A percentile compares a stretch with the other conserved stretches of the same genome.
Conservation (phyloP, 2,329 filamentous ascomycete genomes). For the Orbilia oligospora region DNA sequence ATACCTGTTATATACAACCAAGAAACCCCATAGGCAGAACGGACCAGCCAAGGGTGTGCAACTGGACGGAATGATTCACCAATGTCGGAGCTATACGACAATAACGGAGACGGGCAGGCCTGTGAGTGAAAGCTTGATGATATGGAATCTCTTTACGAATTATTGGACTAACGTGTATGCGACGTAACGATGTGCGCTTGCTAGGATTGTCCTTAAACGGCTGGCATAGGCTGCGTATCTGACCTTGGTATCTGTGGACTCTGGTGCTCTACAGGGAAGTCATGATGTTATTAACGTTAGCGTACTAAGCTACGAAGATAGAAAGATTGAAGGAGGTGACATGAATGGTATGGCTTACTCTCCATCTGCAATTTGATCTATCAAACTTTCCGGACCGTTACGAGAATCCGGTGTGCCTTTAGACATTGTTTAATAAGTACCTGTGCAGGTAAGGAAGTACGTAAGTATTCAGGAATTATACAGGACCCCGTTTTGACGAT, state of each 20-base stretch:
- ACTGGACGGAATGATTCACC: slow-evolving; percentile 96
- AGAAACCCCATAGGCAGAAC: slow-evolving; percentile 86
- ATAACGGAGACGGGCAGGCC: neutral
- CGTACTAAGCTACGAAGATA: too few species aligned
- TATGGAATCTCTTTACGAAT: neutral
- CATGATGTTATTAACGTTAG: neutral
- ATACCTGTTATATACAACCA: slow-evolving; percentile 86
- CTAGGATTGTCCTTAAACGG: slow-evolving; percentile 85
- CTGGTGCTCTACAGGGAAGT: slow-evolving; percentile 64
- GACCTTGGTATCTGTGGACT: slow-evolving; percentile 86
- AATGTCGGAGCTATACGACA: slow-evolving; percentile 69
- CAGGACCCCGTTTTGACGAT: too few species aligned
- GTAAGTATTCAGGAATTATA: too few species aligned
- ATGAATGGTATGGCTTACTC: slow-evolving; percentile 29
- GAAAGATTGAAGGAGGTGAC: too few species aligned
- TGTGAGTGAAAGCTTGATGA: neutral
- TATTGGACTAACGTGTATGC: slow-evolving; percentile 74
- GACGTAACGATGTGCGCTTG: slow-evolving; percentile 93
- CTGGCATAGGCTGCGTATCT: slow-evolving; percentile 94
- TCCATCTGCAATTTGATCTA: slow-evolving; percentile 53
- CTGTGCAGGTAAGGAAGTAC: too few species aligned
- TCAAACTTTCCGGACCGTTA: slow-evolving; percentile 24
- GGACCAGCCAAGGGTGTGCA: slow-evolving; percentile 85
- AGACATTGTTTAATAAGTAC: slow-evolving; percentile 13
- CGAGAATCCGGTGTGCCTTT: slow-evolving; percentile 9